phyloP scores from a whole-genome alignment of 1,139 yeast genomes.

The Waltiozyma sp. region DNA sequence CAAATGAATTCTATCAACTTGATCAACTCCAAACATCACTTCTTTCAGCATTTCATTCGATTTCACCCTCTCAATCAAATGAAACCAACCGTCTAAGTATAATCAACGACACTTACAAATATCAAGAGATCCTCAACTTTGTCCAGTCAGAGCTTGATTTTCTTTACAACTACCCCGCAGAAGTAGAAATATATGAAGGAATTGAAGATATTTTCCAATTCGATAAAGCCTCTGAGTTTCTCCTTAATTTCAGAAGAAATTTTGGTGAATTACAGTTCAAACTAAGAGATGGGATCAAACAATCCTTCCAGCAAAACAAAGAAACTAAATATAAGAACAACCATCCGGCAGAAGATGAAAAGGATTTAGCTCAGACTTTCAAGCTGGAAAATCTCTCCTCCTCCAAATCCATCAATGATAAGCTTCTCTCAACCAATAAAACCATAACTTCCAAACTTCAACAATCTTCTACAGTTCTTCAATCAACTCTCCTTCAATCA shows the following conservation, averaged over 20 bases:
- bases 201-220: conserved; percentile 2
- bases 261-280: conserved; percentile 11
- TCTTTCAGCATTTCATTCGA: conserved; percentile 4
- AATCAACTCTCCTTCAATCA: conserved; percentile 45
- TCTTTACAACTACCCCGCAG: conserved; percentile 7
- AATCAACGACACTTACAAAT: conserved; percentile 9
- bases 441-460: conserved; percentile 24
- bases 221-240: conserved; percentile 9
- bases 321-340: conserved; percentile 1
- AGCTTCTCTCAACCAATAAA: conserved; percentile 23
- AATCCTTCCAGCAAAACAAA: conserved; percentile 1
- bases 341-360: neutral
- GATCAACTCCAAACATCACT: conserved; percentile 4
- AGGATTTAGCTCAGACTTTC: neutral
- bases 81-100: conserved; percentile 9
- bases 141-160: conserved; percentile 11
- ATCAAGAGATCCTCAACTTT: conserved; percentile 7
- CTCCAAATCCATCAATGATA: conserved; percentile 19
- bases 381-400: neutral
- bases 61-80: conserved; percentile 4
- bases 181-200: conserved; percentile 1
- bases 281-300: conserved; percentile 3
- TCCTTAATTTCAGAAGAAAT: conserved; percentile 7
- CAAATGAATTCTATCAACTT: conserved; percentile 1
- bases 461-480: conserved; percentile 31